Base-by-base conservation (phyloP, 2,329 filamentous ascomycete genomes). In the Penicillium palitans region DNA sequence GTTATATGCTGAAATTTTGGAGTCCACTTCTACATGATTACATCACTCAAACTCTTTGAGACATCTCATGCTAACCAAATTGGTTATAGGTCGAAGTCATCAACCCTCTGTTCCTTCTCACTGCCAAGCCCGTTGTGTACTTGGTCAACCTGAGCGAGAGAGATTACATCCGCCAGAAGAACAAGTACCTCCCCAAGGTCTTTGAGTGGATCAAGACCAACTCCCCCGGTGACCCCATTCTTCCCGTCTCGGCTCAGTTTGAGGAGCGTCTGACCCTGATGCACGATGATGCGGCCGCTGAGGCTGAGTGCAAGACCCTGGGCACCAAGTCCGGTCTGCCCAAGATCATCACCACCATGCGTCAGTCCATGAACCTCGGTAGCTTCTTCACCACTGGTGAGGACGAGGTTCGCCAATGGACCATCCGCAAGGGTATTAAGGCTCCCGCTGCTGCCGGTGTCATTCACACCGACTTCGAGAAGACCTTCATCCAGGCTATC, bases 341-440 rank as follows among this genome's bases (percentile, higher is more conserved):
- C 70, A 98, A 98, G 85, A 84, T 96, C 72, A 88, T 99, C 72
- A 82, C 86, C 24, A 90, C 91, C 68, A 99, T 99, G 95, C 90
- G 95, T 73, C 92, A 95, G 80, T 87, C 87, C 17, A 83, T 99
- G 68, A 89, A 95, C 79, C 84, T 99, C 42, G 89, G 89, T 74
- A 95, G 90, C 75, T 99, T 99, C 85, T 99, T 99, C 87, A 99
- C 95, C 53, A 93, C 90, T 35, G 95, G 95, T 71, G 80, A 92
- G 25, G 96, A 99, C 74, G 95, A 99, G 81, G 95, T 99, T 65
- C 87, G 95, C 70, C 95, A 99, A 81, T 99, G 95, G 96, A 99
- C 95, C 27, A 91, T 99, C 74, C 87, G 95, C 59, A 93, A 90
- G 72, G 93, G 92, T 68, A 96, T 89, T 74, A 99, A 99, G 83